A percentile compares a stretch with the other conserved stretches of the same genome.
Evolutionary conservation across 768 basidiomycete species (phyloP).

Genomic region (Leucocoprinus leucothites): DNA sequence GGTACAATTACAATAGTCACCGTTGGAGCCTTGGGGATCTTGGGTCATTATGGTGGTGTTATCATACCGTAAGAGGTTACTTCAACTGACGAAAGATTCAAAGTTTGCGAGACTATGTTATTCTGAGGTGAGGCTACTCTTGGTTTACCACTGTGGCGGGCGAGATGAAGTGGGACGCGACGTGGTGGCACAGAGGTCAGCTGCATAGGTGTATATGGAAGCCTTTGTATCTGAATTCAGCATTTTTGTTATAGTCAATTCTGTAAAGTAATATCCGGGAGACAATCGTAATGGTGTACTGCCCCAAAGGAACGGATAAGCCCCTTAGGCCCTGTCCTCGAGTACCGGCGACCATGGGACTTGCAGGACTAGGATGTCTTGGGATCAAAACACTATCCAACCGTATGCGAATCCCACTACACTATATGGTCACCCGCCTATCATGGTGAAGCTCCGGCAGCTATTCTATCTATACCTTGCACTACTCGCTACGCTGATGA

Average conservation of each 20-base stretch:
- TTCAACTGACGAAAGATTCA: not conserved
- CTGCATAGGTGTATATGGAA: constrained; percentile 5
- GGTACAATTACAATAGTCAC: constrained; percentile 1
- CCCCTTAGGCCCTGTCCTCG: not conserved
- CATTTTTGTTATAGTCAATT: not conserved
- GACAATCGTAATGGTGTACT: too few relatives aligned
- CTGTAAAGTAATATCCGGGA: not conserved
- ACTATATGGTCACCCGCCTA: too few relatives aligned
- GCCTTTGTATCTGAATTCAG: not conserved
- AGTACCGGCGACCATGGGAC: too few relatives aligned
- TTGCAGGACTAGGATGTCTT: too few relatives aligned
- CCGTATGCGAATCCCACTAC: too few relatives aligned
- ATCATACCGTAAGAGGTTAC: constrained; percentile 2
- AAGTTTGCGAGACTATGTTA: not conserved
- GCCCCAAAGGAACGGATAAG: not conserved
- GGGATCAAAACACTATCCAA: too few relatives aligned
- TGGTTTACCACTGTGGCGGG: constrained; percentile 8
- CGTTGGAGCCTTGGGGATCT: too few relatives aligned
- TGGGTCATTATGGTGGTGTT: constrained; percentile 1
- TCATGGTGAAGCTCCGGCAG: too few relatives aligned
- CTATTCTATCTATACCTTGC: too few relatives aligned
- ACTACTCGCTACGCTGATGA: too few relatives aligned
- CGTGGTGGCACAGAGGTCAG: constrained; percentile 1
- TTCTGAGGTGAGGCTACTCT: constrained; percentile 1
- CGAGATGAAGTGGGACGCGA: not conserved